phyloP scores from a whole-genome alignment of 768 basidiomycete genomes.

The Clitopilus hobsonii region DNA sequence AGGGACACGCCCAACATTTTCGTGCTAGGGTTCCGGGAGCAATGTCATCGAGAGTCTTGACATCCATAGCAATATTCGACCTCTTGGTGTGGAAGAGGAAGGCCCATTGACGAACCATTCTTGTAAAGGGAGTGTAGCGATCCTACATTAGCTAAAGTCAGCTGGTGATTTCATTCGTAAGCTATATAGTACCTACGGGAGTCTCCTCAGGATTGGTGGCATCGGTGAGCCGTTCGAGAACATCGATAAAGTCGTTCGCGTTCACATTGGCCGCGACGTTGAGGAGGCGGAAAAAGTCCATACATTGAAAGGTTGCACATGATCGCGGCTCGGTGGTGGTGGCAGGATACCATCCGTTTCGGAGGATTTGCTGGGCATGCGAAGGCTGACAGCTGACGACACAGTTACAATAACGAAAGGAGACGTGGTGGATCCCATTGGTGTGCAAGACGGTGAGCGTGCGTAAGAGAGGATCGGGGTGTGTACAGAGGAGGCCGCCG shows the following conservation, averaged over 20 bases:
- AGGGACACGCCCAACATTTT: too few relatives aligned
- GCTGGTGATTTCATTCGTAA: too few relatives aligned
- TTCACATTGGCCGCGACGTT: constrained; percentile 10
- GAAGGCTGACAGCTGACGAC: background rate
- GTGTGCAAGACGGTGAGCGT: constrained; percentile 6
- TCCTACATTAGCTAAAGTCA: too few relatives aligned
- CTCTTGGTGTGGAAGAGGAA: too few relatives aligned
- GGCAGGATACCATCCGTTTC: constrained; percentile 10
- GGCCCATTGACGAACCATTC: too few relatives aligned
- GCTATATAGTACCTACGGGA: too few relatives aligned
- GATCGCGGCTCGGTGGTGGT: constrained; percentile 6
- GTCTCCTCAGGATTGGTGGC: background rate
- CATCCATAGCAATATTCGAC: too few relatives aligned
- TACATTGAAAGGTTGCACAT: constrained; percentile 4
- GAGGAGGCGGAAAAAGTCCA: constrained; percentile 8
- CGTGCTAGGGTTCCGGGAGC: too few relatives aligned
- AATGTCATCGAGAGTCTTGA: too few relatives aligned
- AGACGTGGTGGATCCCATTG: background rate
- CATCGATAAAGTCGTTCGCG: constrained; percentile 7
- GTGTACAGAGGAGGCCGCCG: too few relatives aligned
- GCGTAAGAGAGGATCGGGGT: too few relatives aligned
- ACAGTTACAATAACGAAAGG: constrained; percentile 4
- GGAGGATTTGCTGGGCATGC: constrained; percentile 3
- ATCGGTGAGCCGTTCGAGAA: constrained; percentile 4
- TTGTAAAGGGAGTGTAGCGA: too few relatives aligned